Percentiles rank a stretch among this genome's conserved stretches.
Conservation (phyloP, 78 protist species). For the Dictyostelium discoideum region DNA sequence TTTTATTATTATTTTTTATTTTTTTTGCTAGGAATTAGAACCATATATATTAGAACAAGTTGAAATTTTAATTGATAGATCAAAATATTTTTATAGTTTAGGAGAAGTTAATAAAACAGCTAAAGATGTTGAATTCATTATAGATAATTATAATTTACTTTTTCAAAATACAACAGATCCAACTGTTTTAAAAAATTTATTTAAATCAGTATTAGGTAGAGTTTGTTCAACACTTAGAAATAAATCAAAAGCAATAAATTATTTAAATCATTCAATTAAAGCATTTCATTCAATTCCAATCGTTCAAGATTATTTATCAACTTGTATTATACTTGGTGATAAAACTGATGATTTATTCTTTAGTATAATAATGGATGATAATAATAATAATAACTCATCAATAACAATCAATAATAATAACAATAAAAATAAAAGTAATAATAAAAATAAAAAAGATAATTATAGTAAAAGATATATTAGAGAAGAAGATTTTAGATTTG, state of each 20-base stretch:
- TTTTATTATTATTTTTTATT: too few relatives aligned
- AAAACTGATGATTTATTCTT: constrained; percentile 10
- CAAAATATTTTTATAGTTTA: background rate
- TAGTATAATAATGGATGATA: background rate
- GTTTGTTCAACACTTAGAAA: background rate
- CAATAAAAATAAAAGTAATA: background rate
- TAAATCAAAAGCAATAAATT: background rate
- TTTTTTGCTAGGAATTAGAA: background rate
- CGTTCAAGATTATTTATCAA: background rate
- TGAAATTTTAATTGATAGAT: constrained; percentile 4
- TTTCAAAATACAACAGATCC: background rate
- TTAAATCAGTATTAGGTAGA: background rate
- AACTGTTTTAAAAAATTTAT: background rate
- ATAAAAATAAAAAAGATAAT: background rate
- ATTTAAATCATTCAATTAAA: background rate
- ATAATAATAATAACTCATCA: background rate
- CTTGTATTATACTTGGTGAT: constrained; percentile 2
- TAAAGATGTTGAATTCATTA: constrained; percentile 2
- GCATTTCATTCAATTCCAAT: background rate
- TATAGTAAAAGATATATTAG: background rate
- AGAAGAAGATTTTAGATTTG: background rate
- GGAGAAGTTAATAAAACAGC: background rate
- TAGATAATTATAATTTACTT: background rate
- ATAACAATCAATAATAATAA: background rate
- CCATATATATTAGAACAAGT: background rate